Evolutionary conservation across 2,329 filamentous ascomycete species (phyloP).

Genomic region (Aurifilum marmelostoma): DNA sequence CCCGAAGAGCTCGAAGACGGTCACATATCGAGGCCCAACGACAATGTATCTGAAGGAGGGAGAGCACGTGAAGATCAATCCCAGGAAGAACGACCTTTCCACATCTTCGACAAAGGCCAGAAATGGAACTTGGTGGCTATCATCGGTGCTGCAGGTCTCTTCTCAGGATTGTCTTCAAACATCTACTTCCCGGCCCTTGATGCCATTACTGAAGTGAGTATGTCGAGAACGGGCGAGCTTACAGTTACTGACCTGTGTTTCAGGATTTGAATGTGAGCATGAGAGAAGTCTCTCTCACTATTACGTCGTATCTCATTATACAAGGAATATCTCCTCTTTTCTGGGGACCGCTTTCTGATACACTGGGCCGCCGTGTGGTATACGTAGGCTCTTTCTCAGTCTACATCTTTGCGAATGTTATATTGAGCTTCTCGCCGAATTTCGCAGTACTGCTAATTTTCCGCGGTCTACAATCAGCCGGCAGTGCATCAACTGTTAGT

Average conservation of each 20-base stretch:
- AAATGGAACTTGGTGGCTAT: constrained; percentile 53
- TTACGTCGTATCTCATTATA: constrained; percentile 53
- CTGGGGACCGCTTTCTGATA: constrained; percentile 53
- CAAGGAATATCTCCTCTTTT: constrained; percentile 54
- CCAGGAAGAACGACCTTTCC: constrained; percentile 33
- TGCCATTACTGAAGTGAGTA: constrained; percentile 40
- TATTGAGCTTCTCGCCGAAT: constrained; percentile 46
- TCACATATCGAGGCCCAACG: not conserved
- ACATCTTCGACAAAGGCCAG: constrained; percentile 42
- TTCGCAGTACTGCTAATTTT: constrained; percentile 49
- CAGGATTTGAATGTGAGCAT: constrained; percentile 39
- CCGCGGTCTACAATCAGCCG: constrained; percentile 51
- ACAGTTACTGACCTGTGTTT: not conserved
- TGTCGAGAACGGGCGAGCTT: not conserved
- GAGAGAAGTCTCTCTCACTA: constrained; percentile 42
- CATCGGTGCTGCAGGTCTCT: constrained; percentile 53
- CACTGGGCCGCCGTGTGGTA: constrained; percentile 48
- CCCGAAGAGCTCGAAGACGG: not conserved
- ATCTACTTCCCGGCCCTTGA: constrained; percentile 54
- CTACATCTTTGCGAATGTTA: constrained; percentile 52
- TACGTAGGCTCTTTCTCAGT: constrained; percentile 50
- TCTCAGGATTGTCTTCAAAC: constrained; percentile 55
- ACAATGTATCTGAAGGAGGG: not conserved
- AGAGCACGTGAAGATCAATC: not conserved
- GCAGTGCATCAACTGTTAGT: constrained; percentile 51